Evolutionary conservation across 257 asterid species (phyloP), one percentile per base, ranked within the genome.

Genomic region (Solanum boliviense): DNA sequence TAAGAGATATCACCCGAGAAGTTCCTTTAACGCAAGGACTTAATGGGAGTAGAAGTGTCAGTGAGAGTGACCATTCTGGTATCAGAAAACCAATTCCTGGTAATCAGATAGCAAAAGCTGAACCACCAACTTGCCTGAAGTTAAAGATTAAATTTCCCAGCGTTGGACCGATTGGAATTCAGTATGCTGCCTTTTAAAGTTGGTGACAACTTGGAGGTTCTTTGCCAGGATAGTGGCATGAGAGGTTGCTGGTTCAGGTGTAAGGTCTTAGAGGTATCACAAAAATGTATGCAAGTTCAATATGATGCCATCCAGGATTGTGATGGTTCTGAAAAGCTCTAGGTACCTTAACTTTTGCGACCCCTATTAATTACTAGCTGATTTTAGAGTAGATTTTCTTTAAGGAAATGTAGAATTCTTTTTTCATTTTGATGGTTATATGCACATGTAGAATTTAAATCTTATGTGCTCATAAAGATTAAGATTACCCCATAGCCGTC

Each of bases 191-290:
- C 35, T 11, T 56, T 85, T 48, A 73, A 25, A 29, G 90, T 86
- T 73, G 88, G 84, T 75, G 41, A 78, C 83, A 88, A 91, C 58
- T 62, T 89, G 31, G 98, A 95, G 93, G 67, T 94, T 88, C 95
- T 95, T 87, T 83, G 90, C 68, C 92, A 90, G 89, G 95, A 95
- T 29, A 94, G 94, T 11, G 93, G 95, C 81, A 56, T 92, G 87
- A 83, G 92, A 35, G 98, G 95, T 48, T 95, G 96, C 91, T 94
- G 98, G 96, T 92, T 91, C 86, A 91, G 91, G 88, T 91, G 95
- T 87, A 95, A 90, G 91, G 84, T 94, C 85, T 76, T 95, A 87
- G 78, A 62, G 41, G 87, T 90, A 11, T 68, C 88, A 84, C 27
- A 52, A 78, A 88, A 87, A 44, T 86, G n/a, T 38, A 46, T 95